Evolutionary conservation across 2,329 filamentous ascomycete species (phyloP).

Genomic region (Colletotrichum siamense): DNA sequence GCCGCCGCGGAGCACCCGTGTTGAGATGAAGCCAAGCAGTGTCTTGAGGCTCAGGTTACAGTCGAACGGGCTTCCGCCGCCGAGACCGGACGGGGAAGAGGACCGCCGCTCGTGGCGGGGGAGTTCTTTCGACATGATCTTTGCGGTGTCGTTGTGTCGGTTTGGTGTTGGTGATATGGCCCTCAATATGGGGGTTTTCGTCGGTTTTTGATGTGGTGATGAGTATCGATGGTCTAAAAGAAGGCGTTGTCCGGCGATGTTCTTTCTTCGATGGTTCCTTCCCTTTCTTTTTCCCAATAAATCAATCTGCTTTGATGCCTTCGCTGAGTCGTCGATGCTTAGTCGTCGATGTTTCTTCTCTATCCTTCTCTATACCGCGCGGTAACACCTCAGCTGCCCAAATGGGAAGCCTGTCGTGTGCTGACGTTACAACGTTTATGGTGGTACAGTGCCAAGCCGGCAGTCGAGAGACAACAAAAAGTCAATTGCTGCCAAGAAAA

Average conservation of each 20-base stretch:
- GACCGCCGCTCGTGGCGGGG: slow-evolving; percentile 11
- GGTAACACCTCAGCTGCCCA: not conserved
- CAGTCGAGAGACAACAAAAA: not conserved
- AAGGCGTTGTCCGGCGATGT: not conserved
- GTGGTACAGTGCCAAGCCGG: slow-evolving; percentile 15
- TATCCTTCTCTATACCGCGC: not conserved
- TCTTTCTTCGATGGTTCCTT: not conserved
- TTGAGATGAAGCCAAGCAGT: slow-evolving; percentile 44
- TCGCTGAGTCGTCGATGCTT: not conserved
- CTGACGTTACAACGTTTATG: not conserved
- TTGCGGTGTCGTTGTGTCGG: not conserved
- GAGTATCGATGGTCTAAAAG: not conserved
- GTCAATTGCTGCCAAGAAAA: not conserved
- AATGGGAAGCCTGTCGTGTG: slow-evolving; percentile 9
- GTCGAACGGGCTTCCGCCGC: not conserved
- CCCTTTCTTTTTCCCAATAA: not conserved
- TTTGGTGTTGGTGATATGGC: not conserved
- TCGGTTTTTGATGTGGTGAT: not conserved
- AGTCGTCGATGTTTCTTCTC: not conserved
- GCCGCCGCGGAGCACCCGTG: slow-evolving; percentile 42
- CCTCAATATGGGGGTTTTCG: not conserved
- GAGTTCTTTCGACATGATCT: slow-evolving; percentile 7
- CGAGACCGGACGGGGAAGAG: not conserved
- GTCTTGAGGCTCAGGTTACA: slow-evolving; percentile 27
- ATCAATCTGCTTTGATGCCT: not conserved